Evolutionary conservation across 257 asterid genomes (phyloP), one percentile per base, ranked within the genome.

Genomic region (Asclepias syriaca): DNA sequence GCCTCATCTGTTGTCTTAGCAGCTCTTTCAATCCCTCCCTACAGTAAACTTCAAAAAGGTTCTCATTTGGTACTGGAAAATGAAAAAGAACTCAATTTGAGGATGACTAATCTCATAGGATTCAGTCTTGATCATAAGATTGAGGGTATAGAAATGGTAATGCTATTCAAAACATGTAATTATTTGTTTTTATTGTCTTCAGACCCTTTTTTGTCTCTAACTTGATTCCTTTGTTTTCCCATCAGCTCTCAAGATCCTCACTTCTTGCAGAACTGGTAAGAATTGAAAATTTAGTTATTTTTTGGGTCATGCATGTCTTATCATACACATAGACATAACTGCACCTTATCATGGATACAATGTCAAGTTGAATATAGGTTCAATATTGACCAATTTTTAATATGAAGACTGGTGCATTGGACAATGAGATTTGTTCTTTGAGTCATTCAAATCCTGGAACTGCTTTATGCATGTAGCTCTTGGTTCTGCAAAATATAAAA

Each of bases 191-290:
- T 55, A 8, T 56, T 57, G 19, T 50, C 50, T 50, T 68, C 11
- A 50, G 27, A 2, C 19, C 9, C 4, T 18, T n/a, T 32, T 40
- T 54, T 24, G n/a, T 49, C 22, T 39, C 56, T 71, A 8, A 27
- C 40, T 74, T 68, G 48, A n/a, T 56, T 56, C 45, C n/a, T 77
- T 76, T 71, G 72, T 32, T 78, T 67, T 60, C 37, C 32, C 77
- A 81, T 75, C 98, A 93, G 98, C 94, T 93, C 71, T 93, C 96
- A 37, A 81, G 98, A 81, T 81, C 97, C 46, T 81, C 83, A 21
- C 95, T 90, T 72, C 84, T 88, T 27, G 70, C 82, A 76, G 96
- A 90, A 32, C 77, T 93, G 98, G 97, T 93, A 85, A 86, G 95
- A 40, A 64, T 37, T 64, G 15, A 64, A 7, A 49, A 6, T 37